Evolutionary conservation across 371 early-diverging fungal genomes (phyloP).

Genomic region (Apophysomyces trapeziformis): DNA sequence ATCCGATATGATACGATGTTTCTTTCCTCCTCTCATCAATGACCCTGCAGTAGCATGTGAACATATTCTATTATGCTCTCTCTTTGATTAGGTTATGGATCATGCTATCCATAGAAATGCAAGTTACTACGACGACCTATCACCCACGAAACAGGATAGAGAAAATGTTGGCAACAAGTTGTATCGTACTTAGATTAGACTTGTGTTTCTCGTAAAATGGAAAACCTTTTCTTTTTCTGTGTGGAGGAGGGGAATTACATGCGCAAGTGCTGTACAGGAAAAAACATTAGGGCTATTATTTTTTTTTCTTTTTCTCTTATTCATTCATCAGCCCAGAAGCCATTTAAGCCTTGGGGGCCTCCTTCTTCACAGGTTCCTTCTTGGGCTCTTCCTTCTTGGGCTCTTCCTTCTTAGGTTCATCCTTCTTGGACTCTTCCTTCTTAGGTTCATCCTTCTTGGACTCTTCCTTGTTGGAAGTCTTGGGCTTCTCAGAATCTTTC

Average conservation of each 20-base stretch:
- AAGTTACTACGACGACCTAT: too few relatives aligned
- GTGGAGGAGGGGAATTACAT: neutral
- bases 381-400: constrained; percentile 22
- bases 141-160: too few relatives aligned
- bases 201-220: neutral
- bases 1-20: too few relatives aligned
- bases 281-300: neutral
- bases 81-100: neutral
- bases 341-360: constrained; percentile 12
- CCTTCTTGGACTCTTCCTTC: constrained; percentile 16
- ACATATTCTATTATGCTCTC: neutral
- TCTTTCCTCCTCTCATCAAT: neutral
- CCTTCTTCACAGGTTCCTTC: constrained; percentile 24
- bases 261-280: constrained; percentile 7
- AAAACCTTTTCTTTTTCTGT: neutral
- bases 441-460: constrained; percentile 9
- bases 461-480: constrained; percentile 14
- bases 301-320: neutral
- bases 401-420: constrained; percentile 18
- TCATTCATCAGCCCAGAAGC: neutral
- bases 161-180: too few relatives aligned
- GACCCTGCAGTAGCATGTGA: neutral
- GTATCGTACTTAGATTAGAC: too few relatives aligned
- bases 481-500: neutral
- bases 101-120: too few relatives aligned